phyloP scores from a whole-genome alignment of 2,329 filamentous ascomycete genomes.

The Penicillium sp. region DNA sequence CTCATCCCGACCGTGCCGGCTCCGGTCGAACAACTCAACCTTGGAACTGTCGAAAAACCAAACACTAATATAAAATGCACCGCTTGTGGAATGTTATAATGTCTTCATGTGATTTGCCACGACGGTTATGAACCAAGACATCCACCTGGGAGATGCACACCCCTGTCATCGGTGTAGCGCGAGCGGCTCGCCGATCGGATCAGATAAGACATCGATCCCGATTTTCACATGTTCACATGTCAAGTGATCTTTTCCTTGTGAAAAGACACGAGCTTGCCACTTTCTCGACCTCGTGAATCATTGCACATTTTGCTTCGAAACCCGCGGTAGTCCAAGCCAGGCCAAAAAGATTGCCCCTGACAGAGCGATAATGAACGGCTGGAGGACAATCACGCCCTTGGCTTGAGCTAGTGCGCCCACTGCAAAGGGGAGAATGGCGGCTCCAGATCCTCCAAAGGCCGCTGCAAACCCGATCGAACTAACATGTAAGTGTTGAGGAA shows the following conservation, averaged over 20 bases:
- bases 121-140: too few relatives aligned
- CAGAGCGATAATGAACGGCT: constrained; percentile 60
- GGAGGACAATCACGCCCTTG: constrained; percentile 60
- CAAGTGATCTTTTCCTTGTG: constrained; percentile 11
- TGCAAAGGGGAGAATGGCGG: constrained; percentile 48
- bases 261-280: neutral
- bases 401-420: constrained; percentile 53
- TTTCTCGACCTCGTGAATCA: neutral
- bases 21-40: neutral
- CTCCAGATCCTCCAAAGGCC: constrained; percentile 73
- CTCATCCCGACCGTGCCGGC: neutral
- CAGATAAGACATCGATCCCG: constrained; percentile 22
- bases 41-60: too few relatives aligned
- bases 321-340: constrained; percentile 47
- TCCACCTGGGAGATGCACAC: too few relatives aligned
- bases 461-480: constrained; percentile 79
- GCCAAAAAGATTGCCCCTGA: constrained; percentile 52
- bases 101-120: too few relatives aligned
- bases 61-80: too few relatives aligned
- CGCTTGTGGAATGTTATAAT: too few relatives aligned
- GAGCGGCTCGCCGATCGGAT: constrained; percentile 13
- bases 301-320: constrained; percentile 13
- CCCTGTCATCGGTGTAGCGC: too few relatives aligned
- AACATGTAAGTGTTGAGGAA: constrained; percentile 73
- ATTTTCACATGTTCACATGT: constrained; percentile 18